phyloP scores from a whole-genome alignment of 2,329 filamentous ascomycete genomes.

The Chrysoporthe austroafricana region DNA sequence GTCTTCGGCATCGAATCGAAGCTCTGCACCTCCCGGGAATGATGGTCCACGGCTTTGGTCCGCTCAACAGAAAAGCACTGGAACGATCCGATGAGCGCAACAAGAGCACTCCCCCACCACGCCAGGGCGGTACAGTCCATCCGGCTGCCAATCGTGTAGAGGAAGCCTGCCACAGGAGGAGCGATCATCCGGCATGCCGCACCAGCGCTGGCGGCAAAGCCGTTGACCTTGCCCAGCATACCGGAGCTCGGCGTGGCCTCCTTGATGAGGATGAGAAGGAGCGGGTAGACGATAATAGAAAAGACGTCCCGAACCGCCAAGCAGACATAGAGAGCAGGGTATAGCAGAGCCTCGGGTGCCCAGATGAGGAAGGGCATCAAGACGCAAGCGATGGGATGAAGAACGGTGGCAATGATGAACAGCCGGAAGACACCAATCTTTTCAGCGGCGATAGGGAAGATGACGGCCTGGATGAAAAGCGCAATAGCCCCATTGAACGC shows the following conservation, averaged over 20 bases:
- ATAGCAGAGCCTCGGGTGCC: slow-evolving; percentile 55
- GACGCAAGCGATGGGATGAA: slow-evolving; percentile 66
- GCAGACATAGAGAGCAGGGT: slow-evolving; percentile 61
- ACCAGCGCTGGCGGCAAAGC: slow-evolving; percentile 66
- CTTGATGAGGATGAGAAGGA: slow-evolving; percentile 70
- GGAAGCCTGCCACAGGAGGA: slow-evolving; percentile 65
- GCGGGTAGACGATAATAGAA: slow-evolving; percentile 67
- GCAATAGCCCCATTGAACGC: slow-evolving; percentile 54
- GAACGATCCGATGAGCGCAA: slow-evolving; percentile 59
- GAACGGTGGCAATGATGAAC: slow-evolving; percentile 60
- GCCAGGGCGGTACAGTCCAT: slow-evolving; percentile 64
- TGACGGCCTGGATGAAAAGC: slow-evolving; percentile 60
- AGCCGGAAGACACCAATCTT: slow-evolving; percentile 62
- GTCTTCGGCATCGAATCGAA: slow-evolving; percentile 19
- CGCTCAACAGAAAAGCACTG: slow-evolving; percentile 62
- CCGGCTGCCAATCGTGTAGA: slow-evolving; percentile 64
- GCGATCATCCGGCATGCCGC: slow-evolving; percentile 70
- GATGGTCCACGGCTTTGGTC: slow-evolving; percentile 28
- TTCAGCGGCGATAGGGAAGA: slow-evolving; percentile 64
- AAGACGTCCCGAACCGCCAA: slow-evolving; percentile 63
- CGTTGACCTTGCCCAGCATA: slow-evolving; percentile 67
- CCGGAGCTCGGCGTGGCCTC: slow-evolving; percentile 62
- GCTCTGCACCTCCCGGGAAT: slow-evolving; percentile 22
- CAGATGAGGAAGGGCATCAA: slow-evolving; percentile 62
- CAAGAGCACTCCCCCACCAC: slow-evolving; percentile 65